Conservation (phyloP, 2,329 filamentous ascomycete genomes). For the Exophiala lecanii-corni region DNA sequence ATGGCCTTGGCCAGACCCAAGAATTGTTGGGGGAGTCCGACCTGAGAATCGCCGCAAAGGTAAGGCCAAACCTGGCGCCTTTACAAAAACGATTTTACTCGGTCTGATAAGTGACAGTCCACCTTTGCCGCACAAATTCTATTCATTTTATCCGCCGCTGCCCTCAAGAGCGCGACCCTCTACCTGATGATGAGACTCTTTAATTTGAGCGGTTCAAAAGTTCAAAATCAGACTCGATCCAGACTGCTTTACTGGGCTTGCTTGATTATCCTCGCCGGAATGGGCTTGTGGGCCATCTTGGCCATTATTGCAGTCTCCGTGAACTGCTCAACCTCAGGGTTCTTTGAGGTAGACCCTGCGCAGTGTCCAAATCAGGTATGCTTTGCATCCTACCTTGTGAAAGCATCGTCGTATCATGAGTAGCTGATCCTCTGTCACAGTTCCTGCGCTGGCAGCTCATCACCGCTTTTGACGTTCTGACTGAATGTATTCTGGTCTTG, state of each 20-base stretch:
- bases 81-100: too few relatives aligned
- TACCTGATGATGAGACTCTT: constrained; percentile 30
- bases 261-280: constrained; percentile 11
- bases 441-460: constrained; percentile 35
- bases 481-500: constrained; percentile 21
- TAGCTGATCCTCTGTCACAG: constrained; percentile 1
- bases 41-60: constrained; percentile 13
- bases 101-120: constrained; percentile 6
- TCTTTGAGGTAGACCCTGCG: constrained; percentile 9
- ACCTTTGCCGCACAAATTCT: constrained; percentile 25
- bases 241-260: constrained; percentile 23
- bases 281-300: constrained; percentile 23
- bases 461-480: constrained; percentile 37
- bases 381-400: too few relatives aligned
- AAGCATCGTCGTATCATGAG: neutral
- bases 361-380: constrained; percentile 19
- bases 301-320: constrained; percentile 23
- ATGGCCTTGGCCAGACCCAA: constrained; percentile 27
- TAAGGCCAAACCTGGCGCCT: constrained; percentile 4
- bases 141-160: constrained; percentile 28
- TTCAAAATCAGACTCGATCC: constrained; percentile 13
- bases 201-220: constrained; percentile 19
- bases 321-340: constrained; percentile 15
- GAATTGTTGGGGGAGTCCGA: constrained; percentile 14
- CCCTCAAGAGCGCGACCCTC: constrained; percentile 29